These are phyloP conservation scores for Kwoniella heveanensis DNA, from an alignment of 768 basidiomycete genomes.

Conservation along the genomic window DNA sequence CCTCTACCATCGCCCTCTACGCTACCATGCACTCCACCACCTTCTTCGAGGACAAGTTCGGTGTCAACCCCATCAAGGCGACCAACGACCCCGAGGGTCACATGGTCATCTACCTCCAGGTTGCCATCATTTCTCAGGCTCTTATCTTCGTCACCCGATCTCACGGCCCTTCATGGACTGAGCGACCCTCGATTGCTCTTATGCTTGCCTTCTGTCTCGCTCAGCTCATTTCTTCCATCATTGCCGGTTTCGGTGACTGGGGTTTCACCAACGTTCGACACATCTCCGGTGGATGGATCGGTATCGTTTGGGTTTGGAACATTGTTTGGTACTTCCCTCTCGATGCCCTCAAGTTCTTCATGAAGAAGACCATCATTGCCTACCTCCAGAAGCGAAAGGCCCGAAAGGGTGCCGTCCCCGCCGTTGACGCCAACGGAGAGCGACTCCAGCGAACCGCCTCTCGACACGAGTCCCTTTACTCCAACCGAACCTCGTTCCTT, in stretches of 20 bases:
- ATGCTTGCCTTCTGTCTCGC: conserved; percentile 88
- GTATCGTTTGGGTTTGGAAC: conserved; percentile 92
- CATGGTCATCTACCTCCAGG: conserved; percentile 60
- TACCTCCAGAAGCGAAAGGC: conserved; percentile 68
- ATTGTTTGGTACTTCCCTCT: conserved; percentile 95
- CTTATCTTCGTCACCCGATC: conserved; percentile 95
- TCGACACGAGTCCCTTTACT: conserved; percentile 90
- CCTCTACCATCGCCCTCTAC: conserved; percentile 81
- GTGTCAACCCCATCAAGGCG: conserved; percentile 91
- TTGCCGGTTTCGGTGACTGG: conserved; percentile 90
- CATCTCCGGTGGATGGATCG: conserved; percentile 92
- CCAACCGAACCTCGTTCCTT: conserved; percentile 92
- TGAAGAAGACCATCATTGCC: conserved; percentile 92
- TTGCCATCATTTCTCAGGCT: conserved; percentile 98
- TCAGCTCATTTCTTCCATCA: conserved; percentile 92
- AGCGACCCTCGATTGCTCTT: conserved; percentile 70
- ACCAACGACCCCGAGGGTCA: conserved; percentile 62
- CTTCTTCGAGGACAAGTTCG: conserved; percentile 88
- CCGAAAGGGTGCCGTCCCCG: conserved; percentile 54
- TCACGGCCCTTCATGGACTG: conserved; percentile 60
- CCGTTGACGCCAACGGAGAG: conserved; percentile 63
- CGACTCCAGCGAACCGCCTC: conserved; percentile 85
- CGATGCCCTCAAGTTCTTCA: conserved; percentile 92
- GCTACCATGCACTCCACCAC: conserved; percentile 79
- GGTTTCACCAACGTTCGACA: conserved; percentile 81